Evolutionary conservation across 176 grass and related monocot genomes (phyloP).

Genomic region (Aegilops tauschii): DNA sequence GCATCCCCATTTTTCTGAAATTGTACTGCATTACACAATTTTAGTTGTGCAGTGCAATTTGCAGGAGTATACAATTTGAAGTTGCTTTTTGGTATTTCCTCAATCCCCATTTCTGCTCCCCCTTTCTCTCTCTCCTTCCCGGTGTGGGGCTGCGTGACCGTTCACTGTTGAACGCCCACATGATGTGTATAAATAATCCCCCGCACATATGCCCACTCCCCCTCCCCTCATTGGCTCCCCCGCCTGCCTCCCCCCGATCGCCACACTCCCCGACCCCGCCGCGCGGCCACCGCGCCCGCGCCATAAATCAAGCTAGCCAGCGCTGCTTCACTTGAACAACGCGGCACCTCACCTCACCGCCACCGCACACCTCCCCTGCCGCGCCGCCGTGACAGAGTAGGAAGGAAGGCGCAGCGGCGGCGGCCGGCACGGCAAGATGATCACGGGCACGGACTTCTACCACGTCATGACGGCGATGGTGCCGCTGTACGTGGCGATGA

Average conservation of each 20-base stretch:
- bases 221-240: conserved; percentile 19
- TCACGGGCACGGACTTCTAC: conserved; percentile 78
- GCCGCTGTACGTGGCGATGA: conserved; percentile 99
- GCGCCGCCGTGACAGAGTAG: not conserved
- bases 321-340: not conserved
- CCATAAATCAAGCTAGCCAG: not conserved
- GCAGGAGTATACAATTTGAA: not conserved
- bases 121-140: not conserved
- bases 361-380: not conserved
- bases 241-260: conserved; percentile 17
- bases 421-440: conserved; percentile 57
- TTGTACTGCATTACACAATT: too few species aligned
- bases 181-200: conserved; percentile 85
- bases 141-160: conserved; percentile 2
- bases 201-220: conserved; percentile 36
- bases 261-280: conserved; percentile 6
- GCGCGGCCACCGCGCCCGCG: not conserved
- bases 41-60: too few species aligned
- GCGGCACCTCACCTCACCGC: not conserved
- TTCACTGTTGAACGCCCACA: conserved; percentile 25
- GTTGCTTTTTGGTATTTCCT: not conserved
- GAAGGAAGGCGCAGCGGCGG: not conserved
- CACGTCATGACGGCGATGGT: conserved; percentile 99
- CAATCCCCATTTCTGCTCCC: not conserved
- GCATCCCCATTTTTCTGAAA: too few species aligned